Base-by-base conservation (phyloP, 441 rosid species). In the Populus tomentosa region DNA sequence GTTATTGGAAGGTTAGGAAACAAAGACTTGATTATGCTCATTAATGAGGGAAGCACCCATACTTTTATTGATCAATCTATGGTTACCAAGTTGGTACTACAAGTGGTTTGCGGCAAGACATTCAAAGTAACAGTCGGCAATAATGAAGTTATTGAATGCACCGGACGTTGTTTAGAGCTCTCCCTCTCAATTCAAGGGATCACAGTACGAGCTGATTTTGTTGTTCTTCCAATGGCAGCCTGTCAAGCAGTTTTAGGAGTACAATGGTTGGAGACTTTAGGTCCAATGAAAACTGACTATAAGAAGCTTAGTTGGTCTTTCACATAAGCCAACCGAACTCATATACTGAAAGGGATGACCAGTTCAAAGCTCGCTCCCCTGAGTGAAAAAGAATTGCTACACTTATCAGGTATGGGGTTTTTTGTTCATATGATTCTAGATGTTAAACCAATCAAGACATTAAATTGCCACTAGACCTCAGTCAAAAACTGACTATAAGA, bases 281-380 rank as follows among this genome's bases (percentile, higher is more conserved):
- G 20, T 4, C 20, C 59, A 1, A 50, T 14, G 2, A 14, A 50
- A 14, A 50, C 6, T 14, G 2, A 50, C 0, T 50, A 5, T 1
- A 50, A 14, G 0, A 50, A 14, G 18, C 56, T 46, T 6, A 14
- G 6, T 1, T 13, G 13, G 56, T 14, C 20, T 1, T 46, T 46
- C 20, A 46, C 1, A 0, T 0, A 46, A 0, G 18, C 1, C 0
- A 1, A 0, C 20, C 20, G 0, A 4, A 46, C 6, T 14, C 20
- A 46, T 4, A 4, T 14, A 46, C 1, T 14, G 2, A 46, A 0
- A 4, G 20, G 56, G 7, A 0, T 46, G 20, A 0, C 56, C 7
- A 46, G 6, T 4, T 3, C 20, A 4, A 6, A 46, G 6, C 20
- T 46, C 18, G 1, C 20, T 14, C 56, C 56, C 6, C 6, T 46